Evolutionary conservation across 768 basidiomycete species (phyloP).

Genomic region (Kondoa subrosea): DNA sequence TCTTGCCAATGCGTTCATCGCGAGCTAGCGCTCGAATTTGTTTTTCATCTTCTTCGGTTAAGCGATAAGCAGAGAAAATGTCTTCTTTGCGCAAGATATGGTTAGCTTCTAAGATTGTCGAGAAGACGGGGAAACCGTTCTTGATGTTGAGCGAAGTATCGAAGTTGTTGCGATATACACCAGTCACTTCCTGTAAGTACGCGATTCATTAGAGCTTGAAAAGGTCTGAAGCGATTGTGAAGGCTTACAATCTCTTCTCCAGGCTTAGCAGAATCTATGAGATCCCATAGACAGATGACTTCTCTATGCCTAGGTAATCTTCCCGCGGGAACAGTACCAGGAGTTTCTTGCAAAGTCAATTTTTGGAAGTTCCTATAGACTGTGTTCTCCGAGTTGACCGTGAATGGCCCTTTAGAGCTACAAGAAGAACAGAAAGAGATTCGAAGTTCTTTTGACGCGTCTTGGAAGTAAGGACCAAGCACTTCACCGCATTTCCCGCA

Average conservation of each 20-base stretch:
- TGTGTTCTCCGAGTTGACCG: slow-evolving; percentile 95
- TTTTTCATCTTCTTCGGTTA: slow-evolving; percentile 92
- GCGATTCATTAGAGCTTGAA: not conserved
- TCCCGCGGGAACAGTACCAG: slow-evolving; percentile 92
- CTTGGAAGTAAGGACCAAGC: slow-evolving; percentile 94
- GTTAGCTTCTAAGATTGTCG: slow-evolving; percentile 93
- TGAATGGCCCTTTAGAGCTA: slow-evolving; percentile 85
- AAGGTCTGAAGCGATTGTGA: not conserved
- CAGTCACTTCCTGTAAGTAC: slow-evolving; percentile 75
- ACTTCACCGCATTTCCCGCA: slow-evolving; percentile 87
- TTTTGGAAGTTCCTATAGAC: slow-evolving; percentile 97
- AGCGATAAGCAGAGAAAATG: slow-evolving; percentile 88
- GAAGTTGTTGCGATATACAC: slow-evolving; percentile 96
- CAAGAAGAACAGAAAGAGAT: slow-evolving; percentile 90
- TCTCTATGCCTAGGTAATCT: slow-evolving; percentile 92
- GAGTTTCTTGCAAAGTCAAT: slow-evolving; percentile 95
- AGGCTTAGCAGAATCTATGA: slow-evolving; percentile 94
- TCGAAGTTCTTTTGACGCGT: slow-evolving; percentile 79
- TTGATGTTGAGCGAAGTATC: slow-evolving; percentile 95
- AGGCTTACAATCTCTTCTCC: slow-evolving; percentile 84
- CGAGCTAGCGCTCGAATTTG: slow-evolving; percentile 71
- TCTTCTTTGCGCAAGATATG: slow-evolving; percentile 99
- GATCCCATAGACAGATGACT: slow-evolving; percentile 89
- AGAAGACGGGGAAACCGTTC: slow-evolving; percentile 98
- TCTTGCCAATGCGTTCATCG: slow-evolving; percentile 87